phyloP scores from a whole-genome alignment of 116 monocot species.

The Papilionanthe hybrid region DNA sequence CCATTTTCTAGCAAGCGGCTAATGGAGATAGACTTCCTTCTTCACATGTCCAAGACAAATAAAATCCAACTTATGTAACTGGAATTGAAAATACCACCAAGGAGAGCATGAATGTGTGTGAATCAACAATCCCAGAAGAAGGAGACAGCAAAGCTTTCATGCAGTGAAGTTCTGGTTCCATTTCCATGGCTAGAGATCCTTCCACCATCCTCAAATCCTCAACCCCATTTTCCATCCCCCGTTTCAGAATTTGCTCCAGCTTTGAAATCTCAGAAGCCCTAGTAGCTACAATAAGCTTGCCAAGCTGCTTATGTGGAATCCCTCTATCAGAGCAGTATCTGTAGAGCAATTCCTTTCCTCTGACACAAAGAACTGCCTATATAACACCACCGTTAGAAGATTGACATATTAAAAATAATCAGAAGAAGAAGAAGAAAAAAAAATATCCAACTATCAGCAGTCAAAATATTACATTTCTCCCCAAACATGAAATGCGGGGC shows the following conservation, averaged over 20 bases:
- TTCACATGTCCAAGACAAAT: slow-evolving; percentile 5
- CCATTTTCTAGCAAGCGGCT: not conserved
- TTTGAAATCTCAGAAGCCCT: slow-evolving; percentile 65
- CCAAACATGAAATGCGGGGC: too few species aligned
- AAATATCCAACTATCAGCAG: not conserved
- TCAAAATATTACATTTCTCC: not conserved
- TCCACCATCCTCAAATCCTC: slow-evolving; percentile 67
- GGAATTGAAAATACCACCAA: slow-evolving; percentile 50
- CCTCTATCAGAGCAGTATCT: slow-evolving; percentile 65
- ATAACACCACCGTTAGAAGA: slow-evolving; percentile 7
- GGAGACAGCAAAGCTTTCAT: slow-evolving; percentile 76
- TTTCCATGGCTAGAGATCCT: slow-evolving; percentile 53
- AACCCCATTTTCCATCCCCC: slow-evolving; percentile 63
- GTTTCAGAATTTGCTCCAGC: slow-evolving; percentile 45
- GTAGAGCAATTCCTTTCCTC: slow-evolving; percentile 87
- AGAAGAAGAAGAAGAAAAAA: not conserved
- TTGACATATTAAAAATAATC: not conserved
- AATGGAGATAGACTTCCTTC: not conserved
- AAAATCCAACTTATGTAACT: not conserved
- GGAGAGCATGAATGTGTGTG: slow-evolving; percentile 82
- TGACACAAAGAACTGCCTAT: slow-evolving; percentile 81
- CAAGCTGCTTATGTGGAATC: slow-evolving; percentile 72
- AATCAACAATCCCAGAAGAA: slow-evolving; percentile 83
- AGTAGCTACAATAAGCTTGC: slow-evolving; percentile 95
- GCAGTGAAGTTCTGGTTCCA: slow-evolving; percentile 87